Base-by-base conservation (phyloP, 495 filamentous ascomycete species). In the Lichenothelia convexa region DNA sequence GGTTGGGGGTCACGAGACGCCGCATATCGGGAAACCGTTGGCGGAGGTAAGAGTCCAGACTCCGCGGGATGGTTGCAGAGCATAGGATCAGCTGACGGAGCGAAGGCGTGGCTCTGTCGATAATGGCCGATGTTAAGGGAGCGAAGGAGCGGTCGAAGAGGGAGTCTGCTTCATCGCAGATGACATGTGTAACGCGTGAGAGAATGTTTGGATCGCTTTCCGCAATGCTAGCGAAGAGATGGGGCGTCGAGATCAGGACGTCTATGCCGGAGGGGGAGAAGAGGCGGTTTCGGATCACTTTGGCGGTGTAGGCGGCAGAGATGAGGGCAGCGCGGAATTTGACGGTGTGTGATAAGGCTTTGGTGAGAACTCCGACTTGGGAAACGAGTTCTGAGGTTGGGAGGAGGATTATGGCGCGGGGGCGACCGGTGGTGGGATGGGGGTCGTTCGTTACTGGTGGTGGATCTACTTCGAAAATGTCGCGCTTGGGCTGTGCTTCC, bases 131-230 rank as follows among this genome's bases (percentile, higher is more conserved):
- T 1, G 91, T 94, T 19, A 75, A 75, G 1, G 80, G 78, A 2
- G 75, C 58, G 62, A 97, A 97, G 21, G 80, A 83, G 35, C 84
- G 78, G 55, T 97, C 91, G 49, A 95, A 70, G 9, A 97, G 71
- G 9, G 84, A 92, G 57, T 97, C 89, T 18, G 89, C 89, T 56
- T 97, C 89, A 51, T 97, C 89, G 35, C 91, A 65, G 36, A 95
- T 67, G 13, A 97, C 70, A 55, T 94, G 78, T 22, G 62, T 73
- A 36, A 94, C 87, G 30, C 81, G 78, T 19, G 78, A 81, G 21
- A 97, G 71, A 41, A 95, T 68, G 45, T 91, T 83, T 3, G 87
- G 86, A 40, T 93, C 83, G 15, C 67, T 71, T 44, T 89, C 65
- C 6, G 83, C 83, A 46, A 97, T 80, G 38, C 76, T 83, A 35